Evolutionary conservation across 768 basidiomycete species (phyloP), one percentile per base, ranked within the genome.

Genomic region (Clathrus columnatus): DNA sequence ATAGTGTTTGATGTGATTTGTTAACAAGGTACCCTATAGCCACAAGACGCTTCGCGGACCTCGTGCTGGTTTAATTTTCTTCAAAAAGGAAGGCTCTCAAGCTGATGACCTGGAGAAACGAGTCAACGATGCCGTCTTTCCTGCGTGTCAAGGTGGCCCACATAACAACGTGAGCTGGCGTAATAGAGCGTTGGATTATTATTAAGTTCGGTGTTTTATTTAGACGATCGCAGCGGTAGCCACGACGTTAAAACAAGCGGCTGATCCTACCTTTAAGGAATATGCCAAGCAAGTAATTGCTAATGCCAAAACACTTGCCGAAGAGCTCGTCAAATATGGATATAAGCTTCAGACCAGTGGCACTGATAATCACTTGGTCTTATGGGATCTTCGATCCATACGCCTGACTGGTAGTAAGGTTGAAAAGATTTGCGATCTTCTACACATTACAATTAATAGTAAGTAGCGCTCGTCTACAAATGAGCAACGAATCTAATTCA

Each of bases 11-110:
- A 2, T 14, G 3, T 41, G 54, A 29, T 50, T 11, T 14, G 48
- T 14, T 62, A 41, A 61, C 47, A 42, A n/a, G n/a, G 30, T 29
- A n/a, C 21, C n/a, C 14, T 60, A 4, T 62, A 88, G 86, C 54
- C 96, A 99, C 81, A 98, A 98, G 78, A 98, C 96, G 17, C 89
- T 99, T 51, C 91, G 96, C 65, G 96, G 96, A 50, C 94, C 96
- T 54, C 87, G 96, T 62, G 96, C 95, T 50, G 96, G 96, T 69
- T 75, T 99, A 59, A 88, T 99, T 75, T 99, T 99, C 81, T 99
- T 95, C 85, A 82, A 88, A 70, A 96, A 87, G 72, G 92, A 95
- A 68, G 82, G 83, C 62, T 81, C 87, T 65, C 78, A 84, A 57
- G 72, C 82, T 24, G 73, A 81, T 63, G 95, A 98, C 62, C 81